Percentiles rank a stretch among this genome's conserved stretches.
Conservation (phyloP, 2,329 filamentous ascomycete species). For the Cercospora canescens region DNA sequence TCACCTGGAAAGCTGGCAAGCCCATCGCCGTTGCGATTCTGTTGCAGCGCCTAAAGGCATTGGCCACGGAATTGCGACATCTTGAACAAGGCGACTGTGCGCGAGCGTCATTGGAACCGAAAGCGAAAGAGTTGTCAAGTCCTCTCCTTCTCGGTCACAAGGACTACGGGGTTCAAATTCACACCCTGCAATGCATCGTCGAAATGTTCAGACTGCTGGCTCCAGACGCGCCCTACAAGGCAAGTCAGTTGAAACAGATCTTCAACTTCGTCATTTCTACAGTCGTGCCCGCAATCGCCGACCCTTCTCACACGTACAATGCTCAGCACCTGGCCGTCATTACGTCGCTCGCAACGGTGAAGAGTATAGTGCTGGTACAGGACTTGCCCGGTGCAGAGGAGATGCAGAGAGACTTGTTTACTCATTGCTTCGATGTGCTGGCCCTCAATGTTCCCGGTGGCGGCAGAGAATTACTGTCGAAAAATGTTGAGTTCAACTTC, state of each 20-base stretch:
- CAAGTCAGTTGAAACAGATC: slow-evolving; percentile 91
- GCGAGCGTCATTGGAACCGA: slow-evolving; percentile 76
- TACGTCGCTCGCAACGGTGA: slow-evolving; percentile 83
- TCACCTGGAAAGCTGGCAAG: slow-evolving; percentile 90
- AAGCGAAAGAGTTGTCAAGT: slow-evolving; percentile 81
- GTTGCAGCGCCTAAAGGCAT: slow-evolving; percentile 73
- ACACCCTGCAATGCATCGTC: slow-evolving; percentile 83
- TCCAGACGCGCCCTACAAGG: slow-evolving; percentile 90
- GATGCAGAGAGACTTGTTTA: slow-evolving; percentile 79
- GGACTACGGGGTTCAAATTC: slow-evolving; percentile 89
- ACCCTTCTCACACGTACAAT: slow-evolving; percentile 87
- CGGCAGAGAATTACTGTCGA: slow-evolving; percentile 79
- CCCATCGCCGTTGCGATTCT: slow-evolving; percentile 83
- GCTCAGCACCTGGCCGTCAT: slow-evolving; percentile 90
- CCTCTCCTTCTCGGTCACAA: slow-evolving; percentile 85
- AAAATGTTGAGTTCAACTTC: slow-evolving; percentile 92
- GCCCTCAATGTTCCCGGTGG: slow-evolving; percentile 73
- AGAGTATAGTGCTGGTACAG: slow-evolving; percentile 88
- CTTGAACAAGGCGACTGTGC: slow-evolving; percentile 87
- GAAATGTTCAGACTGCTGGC: slow-evolving; percentile 92
- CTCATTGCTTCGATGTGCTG: slow-evolving; percentile 86
- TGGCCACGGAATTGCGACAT: slow-evolving; percentile 79
- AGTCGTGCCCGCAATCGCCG: slow-evolving; percentile 80
- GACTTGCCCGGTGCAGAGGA: slow-evolving; percentile 82
- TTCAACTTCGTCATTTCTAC: slow-evolving; percentile 85